These are phyloP conservation scores for Suillus paluster DNA, from an alignment of 768 basidiomycete genomes.

Conservation along the genomic window DNA sequence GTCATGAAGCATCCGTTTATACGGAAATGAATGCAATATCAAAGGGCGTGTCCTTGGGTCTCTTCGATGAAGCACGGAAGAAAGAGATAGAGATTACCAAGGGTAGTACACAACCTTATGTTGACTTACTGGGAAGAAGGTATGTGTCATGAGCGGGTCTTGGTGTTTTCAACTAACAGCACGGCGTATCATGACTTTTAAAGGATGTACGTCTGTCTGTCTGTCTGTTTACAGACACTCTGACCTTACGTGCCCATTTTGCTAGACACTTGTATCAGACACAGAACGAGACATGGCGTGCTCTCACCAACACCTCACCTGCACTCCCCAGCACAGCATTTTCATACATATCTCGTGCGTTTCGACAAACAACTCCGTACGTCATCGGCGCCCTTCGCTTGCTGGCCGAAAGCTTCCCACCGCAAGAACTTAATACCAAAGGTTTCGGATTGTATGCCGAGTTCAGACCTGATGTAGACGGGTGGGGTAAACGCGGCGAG, in stretches of 20 bases:
- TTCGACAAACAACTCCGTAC: conserved; percentile 79
- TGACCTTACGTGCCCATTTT: conserved; percentile 1
- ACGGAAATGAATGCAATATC: conserved; percentile 90
- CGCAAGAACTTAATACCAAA: conserved; percentile 60
- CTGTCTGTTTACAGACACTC: background rate
- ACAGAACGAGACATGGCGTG: conserved; percentile 76
- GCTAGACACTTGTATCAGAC: conserved; percentile 80
- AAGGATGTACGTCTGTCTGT: conserved; percentile 45
- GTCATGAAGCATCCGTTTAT: conserved; percentile 77
- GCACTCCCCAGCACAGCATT: conserved; percentile 77
- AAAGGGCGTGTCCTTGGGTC: conserved; percentile 84
- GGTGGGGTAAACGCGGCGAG: conserved; percentile 86
- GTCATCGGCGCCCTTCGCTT: conserved; percentile 79
- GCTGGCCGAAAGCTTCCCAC: conserved; percentile 61
- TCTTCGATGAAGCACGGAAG: conserved; percentile 62
- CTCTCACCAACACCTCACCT: conserved; percentile 72
- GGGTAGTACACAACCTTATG: conserved; percentile 76
- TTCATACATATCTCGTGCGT: conserved; percentile 78
- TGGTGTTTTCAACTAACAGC: background rate
- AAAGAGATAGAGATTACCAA: conserved; percentile 57
- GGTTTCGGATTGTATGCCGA: conserved; percentile 85
- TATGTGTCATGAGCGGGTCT: conserved; percentile 30
- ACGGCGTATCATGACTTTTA: background rate
- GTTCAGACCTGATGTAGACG: conserved; percentile 80
- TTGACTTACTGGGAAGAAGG: conserved; percentile 84